Evolutionary conservation across 805 yeast species (phyloP), one percentile per base, ranked within the genome.

Genomic region (Suhomyces faveliae): DNA sequence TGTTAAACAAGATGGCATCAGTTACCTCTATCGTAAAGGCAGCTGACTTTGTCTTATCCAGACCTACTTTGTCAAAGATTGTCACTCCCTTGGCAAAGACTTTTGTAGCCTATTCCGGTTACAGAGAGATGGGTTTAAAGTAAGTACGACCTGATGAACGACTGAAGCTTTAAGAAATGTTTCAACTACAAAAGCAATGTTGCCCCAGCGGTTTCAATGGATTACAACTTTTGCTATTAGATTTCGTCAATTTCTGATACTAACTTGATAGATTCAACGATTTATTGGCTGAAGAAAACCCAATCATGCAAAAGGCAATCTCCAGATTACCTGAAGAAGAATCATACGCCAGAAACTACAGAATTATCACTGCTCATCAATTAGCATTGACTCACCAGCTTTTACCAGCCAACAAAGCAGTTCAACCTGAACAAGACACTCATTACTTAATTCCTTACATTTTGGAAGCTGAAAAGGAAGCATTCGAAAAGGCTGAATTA

Each of bases 381-480:
- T 79, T 82, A 48, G 79, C 91, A 42, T 77, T 91, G 58, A 77
- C 91, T 48, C 96, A 89, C 69, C 90, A 87, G 63, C 71, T 94
- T 52, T 79, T 94, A 61, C 96, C 98, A 61, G 77, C 81, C 53
- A 79, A 79, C 63, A 85, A 92, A 73, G 86, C 85, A 61, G 76
- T 88, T 53, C 81, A 83, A 68, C 81, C 89, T 24, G 88, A 83
- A 63, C 92, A 92, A 53, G 96, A 89, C 69, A 71, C 72, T 49
- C 87, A 87, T 59, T 91, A 90, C 76, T 78, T 94, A 65, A 71
- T 87, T 51, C 97, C 97, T 59, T 87, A 87, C 76, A 76, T 94
- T 53, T 80, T 91, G 64, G 97, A 94, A 78, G 95, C 92, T 52
- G 98, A 94, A 77, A 89, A 88, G 61, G 97, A 89, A 71, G 85